Base-by-base conservation (phyloP, 1,284 basidiomycete species). In the Takashimella koratensis region DNA sequence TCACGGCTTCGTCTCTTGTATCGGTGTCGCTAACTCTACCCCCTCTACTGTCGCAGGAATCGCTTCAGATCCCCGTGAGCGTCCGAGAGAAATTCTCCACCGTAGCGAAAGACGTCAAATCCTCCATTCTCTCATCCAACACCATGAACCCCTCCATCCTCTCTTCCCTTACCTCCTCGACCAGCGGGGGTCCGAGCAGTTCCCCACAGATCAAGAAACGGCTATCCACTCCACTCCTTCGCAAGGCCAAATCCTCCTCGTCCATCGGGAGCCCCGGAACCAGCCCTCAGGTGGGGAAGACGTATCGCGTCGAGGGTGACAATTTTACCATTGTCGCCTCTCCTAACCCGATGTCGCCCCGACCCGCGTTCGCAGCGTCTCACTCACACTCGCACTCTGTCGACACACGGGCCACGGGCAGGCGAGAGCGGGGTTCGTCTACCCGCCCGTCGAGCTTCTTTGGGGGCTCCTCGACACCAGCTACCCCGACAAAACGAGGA, bases 61-160 rank as follows among this genome's bases (percentile, higher is more conserved):
- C 63, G 5, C 62, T 74, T 20, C 68, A 74, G 54, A 67, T 74
- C 5, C 65, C 72, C 4, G 57, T 58, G 2, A 65, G 62, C 3
- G 72, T 74, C 10, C 65, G 72, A 46, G 56, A 65, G 44, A 74
- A 73, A 52, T 73, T 74, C 51, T 47, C 58, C 4, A 64, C 64
- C 3, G 72, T 74, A 5, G 67, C 67, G 8, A 52, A 57, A 23
- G 67, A 68, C 40, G 70, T 74, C 52, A 74, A 74, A 57, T 55
- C 57, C 25, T 67, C 66, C 40, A 72, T 74, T 26, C 62, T 74
- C n/a, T 68, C 68, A 10, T 64, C 66, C n/a, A 51, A 63, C 27
- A 63, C 58, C 5, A 66, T 65, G 44, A 73, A 74, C 54, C 64
- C 70, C 8, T 54, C 65, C 51, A 67, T 71, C 42, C 63, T 74